Conservation (phyloP, 1,284 basidiomycete species). For the Anthracocystis setariae region DNA sequence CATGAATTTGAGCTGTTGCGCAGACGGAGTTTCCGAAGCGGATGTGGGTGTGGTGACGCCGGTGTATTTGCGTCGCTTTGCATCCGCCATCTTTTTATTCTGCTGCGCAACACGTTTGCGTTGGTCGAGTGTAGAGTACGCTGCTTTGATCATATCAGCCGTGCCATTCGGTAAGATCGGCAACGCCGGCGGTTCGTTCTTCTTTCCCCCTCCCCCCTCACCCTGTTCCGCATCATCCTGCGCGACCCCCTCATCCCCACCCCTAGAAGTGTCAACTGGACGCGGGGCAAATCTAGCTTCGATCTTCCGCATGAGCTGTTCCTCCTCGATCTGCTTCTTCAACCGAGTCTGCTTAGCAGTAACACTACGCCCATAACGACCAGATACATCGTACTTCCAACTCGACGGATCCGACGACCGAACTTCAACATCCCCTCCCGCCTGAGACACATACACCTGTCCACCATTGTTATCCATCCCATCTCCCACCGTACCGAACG, state of each 20-base stretch:
- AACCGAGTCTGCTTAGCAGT: slow-evolving; percentile 33
- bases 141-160: slow-evolving; percentile 36
- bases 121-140: slow-evolving; percentile 36
- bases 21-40: neutral
- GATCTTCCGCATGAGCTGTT: slow-evolving; percentile 30
- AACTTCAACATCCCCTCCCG: slow-evolving; percentile 5
- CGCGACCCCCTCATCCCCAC: neutral
- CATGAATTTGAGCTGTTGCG: slow-evolving; percentile 23
- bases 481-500: slow-evolving; percentile 27
- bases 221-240: neutral
- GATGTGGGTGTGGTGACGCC: slow-evolving; percentile 10
- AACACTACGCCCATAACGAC: slow-evolving; percentile 29
- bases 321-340: slow-evolving; percentile 35
- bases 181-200: slow-evolving; percentile 2
- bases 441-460: slow-evolving; percentile 20
- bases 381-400: slow-evolving; percentile 39
- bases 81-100: slow-evolving; percentile 1
- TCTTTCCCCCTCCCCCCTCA: neutral
- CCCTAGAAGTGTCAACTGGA: too few relatives aligned
- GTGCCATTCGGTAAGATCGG: slow-evolving; percentile 30
- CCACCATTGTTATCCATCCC: slow-evolving; percentile 43
- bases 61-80: slow-evolving; percentile 31
- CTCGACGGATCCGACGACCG: slow-evolving; percentile 32
- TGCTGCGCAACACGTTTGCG: slow-evolving; percentile 26
- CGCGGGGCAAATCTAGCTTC: slow-evolving; percentile 20